These are phyloP conservation scores for Colletotrichum orchidophilum DNA, from an alignment of 2,329 filamentous ascomycete species.

Conservation along the genomic window DNA sequence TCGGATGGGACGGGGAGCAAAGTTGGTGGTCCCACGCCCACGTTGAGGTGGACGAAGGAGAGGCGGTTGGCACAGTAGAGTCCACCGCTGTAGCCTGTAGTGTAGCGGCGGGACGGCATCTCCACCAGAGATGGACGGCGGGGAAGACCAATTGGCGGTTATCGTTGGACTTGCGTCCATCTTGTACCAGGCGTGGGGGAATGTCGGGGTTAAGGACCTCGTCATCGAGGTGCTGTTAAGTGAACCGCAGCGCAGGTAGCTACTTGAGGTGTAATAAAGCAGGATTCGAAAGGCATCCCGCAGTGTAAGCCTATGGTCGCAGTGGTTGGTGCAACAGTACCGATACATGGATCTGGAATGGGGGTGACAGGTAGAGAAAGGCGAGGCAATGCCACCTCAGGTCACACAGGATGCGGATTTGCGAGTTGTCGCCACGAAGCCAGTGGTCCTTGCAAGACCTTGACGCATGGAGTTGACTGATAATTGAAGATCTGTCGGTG, in stretches of 20 bases:
- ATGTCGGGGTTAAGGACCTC: background rate
- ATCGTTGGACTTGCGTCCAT: conserved; percentile 3
- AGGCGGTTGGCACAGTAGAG: conserved; percentile 26
- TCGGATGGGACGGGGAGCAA: conserved; percentile 1
- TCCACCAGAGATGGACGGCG: conserved; percentile 21
- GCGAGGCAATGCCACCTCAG: background rate
- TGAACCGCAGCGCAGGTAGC: background rate
- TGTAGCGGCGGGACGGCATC: conserved; percentile 20
- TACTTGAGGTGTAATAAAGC: background rate
- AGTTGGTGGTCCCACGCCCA: background rate
- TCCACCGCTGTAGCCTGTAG: conserved; percentile 5
- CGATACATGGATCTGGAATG: background rate
- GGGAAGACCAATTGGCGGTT: conserved; percentile 13
- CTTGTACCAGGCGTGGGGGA: conserved; percentile 8
- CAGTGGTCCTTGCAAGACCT: background rate
- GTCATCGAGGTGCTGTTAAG: background rate
- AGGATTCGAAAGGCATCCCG: background rate
- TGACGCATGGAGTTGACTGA: background rate
- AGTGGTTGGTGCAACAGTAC: background rate
- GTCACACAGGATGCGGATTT: background rate
- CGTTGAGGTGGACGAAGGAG: conserved; percentile 1
- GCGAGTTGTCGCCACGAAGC: background rate
- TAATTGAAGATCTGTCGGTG: background rate
- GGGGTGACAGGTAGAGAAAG: background rate
- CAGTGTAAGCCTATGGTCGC: background rate